Conservation (phyloP, 768 basidiomycete species). For the Suillus occidentalis region DNA sequence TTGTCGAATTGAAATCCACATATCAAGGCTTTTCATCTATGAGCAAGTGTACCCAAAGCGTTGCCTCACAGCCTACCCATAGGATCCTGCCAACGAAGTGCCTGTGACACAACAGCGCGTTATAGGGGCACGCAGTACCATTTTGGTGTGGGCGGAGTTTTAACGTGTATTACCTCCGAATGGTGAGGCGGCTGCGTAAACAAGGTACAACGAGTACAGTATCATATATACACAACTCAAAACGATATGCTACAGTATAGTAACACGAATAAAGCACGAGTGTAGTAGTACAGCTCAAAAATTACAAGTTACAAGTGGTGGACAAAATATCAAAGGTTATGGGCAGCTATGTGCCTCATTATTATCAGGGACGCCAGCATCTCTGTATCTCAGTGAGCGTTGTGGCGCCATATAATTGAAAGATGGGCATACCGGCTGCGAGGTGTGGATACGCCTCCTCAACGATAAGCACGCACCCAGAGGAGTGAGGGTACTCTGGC, state of each 20-base stretch:
- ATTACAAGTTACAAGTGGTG: background rate
- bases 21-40: too few species aligned
- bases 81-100: background rate
- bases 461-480: conserved; percentile 62
- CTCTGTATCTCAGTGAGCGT: conserved; percentile 39
- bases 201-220: background rate
- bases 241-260: conserved; percentile 4
- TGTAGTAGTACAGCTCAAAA: background rate
- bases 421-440: conserved; percentile 47
- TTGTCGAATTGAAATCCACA: too few species aligned
- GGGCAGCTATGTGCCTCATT: conserved; percentile 59
- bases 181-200: background rate
- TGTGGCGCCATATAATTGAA: conserved; percentile 8
- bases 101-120: background rate
- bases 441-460: conserved; percentile 60
- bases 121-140: background rate
- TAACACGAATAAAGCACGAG: conserved; percentile 12
- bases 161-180: background rate
- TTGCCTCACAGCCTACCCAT: too few species aligned
- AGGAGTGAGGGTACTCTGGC: conserved; percentile 51
- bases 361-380: conserved; percentile 60
- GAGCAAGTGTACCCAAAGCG: background rate
- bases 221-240: conserved; percentile 11
- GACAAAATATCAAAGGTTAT: conserved; percentile 37
- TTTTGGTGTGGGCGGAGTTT: background rate